Evolutionary conservation across 2,329 filamentous ascomycete genomes (phyloP), one percentile per base, ranked within the genome.

Genomic region (Davidsoniella eucalypti): DNA sequence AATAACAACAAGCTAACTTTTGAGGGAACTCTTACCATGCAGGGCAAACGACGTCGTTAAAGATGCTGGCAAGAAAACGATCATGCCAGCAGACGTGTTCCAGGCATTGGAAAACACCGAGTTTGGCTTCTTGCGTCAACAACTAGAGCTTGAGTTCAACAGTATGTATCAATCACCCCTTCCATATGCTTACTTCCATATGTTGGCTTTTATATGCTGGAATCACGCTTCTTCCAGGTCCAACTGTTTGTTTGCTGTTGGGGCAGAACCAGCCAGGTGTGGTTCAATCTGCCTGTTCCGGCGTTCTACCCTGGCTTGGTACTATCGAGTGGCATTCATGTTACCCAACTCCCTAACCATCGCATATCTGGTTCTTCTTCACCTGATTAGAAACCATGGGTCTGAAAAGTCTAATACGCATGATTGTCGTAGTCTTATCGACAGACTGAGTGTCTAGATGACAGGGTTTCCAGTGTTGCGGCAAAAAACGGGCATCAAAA

Each of bases 41-140:
- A 88, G 84, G 54, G 82, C 85, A 42, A 87, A 86, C 58, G 81
- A 86, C 57, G 72, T 79, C 58, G 84, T 84, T 5, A 63, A 72
- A 48, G 66, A 66, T 45, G 71, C 73, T n/a, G 75, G 75, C 61
- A 84, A 87, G 61, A 88, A 88, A 67, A 90, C 84, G 0, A 82
- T 92, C 57, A 73, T 77, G 58, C 82, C 84, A 0, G 71, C 73
- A 39, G 84, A 90, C 60, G 82, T 92, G 39, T 79, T 88, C 59
- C 78, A 79, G 46, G 84, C 84, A 0, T 71, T 92, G 44, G 78
- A 83, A n/a, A 80, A 85, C 37, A 75, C 80, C 44, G 85, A 90
- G 61, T 85, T 85, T 45, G 71, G 71, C n/a, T 87, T 88, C 61
- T 68, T 86, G 51, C 74, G 76, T 12, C 69, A 69, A 51, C 70